Percentiles rank a stretch among this genome's conserved stretches.
Conservation (phyloP, 164 flowering plant species). For the Magnolia kwangsiensis region DNA sequence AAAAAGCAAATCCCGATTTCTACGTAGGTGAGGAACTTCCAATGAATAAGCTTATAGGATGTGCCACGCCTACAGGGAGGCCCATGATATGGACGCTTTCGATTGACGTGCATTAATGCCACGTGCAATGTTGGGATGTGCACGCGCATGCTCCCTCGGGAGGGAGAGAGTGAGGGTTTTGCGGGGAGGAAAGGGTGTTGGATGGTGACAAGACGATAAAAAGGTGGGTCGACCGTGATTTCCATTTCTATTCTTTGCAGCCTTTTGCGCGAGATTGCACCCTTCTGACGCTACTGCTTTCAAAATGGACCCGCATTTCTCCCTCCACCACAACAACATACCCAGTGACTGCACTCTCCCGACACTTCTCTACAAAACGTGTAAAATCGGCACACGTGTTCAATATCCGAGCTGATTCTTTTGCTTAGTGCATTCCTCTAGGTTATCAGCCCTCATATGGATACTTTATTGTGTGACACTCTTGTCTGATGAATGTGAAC, state of each 20-base stretch:
- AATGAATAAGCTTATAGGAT: no score
- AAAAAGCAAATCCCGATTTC: no score
- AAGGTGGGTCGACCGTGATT: constrained; percentile 21
- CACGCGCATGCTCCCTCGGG: not conserved
- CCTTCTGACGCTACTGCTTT: not conserved
- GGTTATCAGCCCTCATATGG: not conserved
- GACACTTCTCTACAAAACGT: no score
- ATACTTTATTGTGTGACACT: no score
- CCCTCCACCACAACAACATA: not conserved
- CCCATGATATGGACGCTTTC: no score
- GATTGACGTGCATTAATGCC: not conserved
- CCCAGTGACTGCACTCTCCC: not conserved
- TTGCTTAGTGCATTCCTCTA: not conserved
- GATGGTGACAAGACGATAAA: constrained; percentile 32
- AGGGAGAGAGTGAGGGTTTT: constrained; percentile 16
- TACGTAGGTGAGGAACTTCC: no score
- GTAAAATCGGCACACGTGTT: not conserved
- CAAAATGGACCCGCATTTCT: constrained; percentile 9
- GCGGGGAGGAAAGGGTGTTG: constrained; percentile 16
- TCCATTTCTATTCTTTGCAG: constrained; percentile 33
- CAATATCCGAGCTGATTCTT: not conserved
- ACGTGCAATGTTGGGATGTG: not conserved
- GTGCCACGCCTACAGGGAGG: no score
- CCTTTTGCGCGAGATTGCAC: constrained; percentile 7
- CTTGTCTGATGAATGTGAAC: not conserved